Percentiles rank a stretch among this genome's conserved stretches.
Conservation (phyloP, 371 early-diverging fungal species). For the Mucor piriformis region DNA sequence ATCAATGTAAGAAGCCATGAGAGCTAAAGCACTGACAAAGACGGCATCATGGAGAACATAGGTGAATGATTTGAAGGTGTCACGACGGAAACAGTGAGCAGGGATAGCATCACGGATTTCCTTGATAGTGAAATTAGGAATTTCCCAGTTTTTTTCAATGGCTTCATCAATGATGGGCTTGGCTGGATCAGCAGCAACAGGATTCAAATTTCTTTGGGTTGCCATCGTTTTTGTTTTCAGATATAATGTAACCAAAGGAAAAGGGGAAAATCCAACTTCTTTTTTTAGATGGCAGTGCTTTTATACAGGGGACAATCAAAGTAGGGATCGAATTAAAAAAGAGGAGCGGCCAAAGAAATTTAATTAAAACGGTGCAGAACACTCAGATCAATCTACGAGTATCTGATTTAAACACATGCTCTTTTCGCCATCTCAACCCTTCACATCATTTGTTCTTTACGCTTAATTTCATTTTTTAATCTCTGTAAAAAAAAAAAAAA, state of each 20-base stretch:
- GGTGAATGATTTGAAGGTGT: slow-evolving; percentile 68
- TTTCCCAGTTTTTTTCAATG: slow-evolving; percentile 55
- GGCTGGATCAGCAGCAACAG: neutral
- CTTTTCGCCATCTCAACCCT: too few species aligned
- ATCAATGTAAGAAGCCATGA: slow-evolving; percentile 73
- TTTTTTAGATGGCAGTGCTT: neutral
- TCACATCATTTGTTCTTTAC: too few species aligned
- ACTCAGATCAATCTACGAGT: too few species aligned
- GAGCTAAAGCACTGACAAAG: slow-evolving; percentile 58
- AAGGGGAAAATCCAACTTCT: neutral
- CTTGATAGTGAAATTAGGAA: slow-evolving; percentile 79
- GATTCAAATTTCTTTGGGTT: slow-evolving; percentile 17
- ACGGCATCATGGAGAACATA: slow-evolving; percentile 74
- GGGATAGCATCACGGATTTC: slow-evolving; percentile 85
- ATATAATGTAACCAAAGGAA: neutral
- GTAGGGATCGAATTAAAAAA: neutral
- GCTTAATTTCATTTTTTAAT: too few species aligned
- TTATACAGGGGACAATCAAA: slow-evolving; percentile 1
- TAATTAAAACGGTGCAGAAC: too few species aligned
- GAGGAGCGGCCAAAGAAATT: neutral
- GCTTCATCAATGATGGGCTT: slow-evolving; percentile 28
- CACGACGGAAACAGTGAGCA: slow-evolving; percentile 83
- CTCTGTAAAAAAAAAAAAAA: too few species aligned
- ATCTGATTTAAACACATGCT: too few species aligned
- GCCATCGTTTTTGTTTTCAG: slow-evolving; percentile 10